These are phyloP conservation scores for Schoenoplectus tabernaemontani DNA, from an alignment of 202 grass and related monocot genomes.

Conservation along the genomic window DNA sequence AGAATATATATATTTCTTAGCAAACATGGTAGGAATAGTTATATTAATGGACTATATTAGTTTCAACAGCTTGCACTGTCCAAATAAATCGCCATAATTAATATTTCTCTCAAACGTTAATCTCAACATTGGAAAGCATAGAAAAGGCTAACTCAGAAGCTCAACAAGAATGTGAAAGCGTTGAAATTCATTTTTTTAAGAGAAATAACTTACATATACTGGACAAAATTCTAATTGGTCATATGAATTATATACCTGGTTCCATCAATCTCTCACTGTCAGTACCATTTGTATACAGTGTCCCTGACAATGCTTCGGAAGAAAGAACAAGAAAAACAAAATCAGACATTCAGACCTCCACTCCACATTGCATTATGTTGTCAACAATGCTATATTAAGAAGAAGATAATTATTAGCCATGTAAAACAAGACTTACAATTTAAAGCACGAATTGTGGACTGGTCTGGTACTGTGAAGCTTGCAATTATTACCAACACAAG, in stretches of 20 bases:
- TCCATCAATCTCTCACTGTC: not conserved
- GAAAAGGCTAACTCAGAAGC: not conserved
- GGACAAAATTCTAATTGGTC: not conserved
- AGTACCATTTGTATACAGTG: not conserved
- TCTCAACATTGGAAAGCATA: not conserved
- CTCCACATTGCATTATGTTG: not conserved
- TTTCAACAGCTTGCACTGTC: not conserved
- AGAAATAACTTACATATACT: not conserved
- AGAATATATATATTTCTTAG: too few relatives aligned
- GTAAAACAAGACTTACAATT: not conserved
- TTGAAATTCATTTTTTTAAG: not conserved
- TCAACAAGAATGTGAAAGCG: not conserved
- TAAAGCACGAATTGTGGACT: not conserved
- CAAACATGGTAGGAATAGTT: too few relatives aligned
- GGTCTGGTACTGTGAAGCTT: not conserved
- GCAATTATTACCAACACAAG: not conserved
- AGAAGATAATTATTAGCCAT: not conserved
- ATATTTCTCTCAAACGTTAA: too few relatives aligned
- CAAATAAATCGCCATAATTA: too few relatives aligned
- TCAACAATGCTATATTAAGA: not conserved
- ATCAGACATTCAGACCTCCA: not conserved
- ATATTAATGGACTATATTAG: not conserved
- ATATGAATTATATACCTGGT: conserved; percentile 9
- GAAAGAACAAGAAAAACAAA: not conserved
- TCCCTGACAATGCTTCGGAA: not conserved